Base-by-base conservation (phyloP, 352 stramenopile genomes). In the Thraustochytrium striatum region DNA sequence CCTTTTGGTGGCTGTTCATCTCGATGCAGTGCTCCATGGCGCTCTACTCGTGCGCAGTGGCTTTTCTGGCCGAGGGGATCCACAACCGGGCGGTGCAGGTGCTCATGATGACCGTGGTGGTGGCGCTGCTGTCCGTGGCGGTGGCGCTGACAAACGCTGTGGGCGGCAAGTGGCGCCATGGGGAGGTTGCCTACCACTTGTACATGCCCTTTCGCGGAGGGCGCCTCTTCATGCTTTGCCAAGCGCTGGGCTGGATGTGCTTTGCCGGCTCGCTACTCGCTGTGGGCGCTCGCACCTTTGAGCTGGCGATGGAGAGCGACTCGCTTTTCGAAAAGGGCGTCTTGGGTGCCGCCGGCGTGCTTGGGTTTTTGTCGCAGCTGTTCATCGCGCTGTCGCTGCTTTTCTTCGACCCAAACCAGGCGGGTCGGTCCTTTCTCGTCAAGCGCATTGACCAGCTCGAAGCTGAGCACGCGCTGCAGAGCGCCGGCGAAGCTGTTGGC, bases 1-100 rank as follows among this genome's bases (percentile, higher is more conserved):
- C 25, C 13, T 75, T 75, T 30, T 75, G 65, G 65, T 75, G 65
- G 65, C n/a, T 75, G 19, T 75, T 62, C 52, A 75, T 75, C 35
- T 30, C 30, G 19, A 11, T 75, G 25, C 65, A 75, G 50, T 75
- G 11, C 30, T 75, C 65, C 65, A 75, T 75, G 65, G 39, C 65
- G 13, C 61, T 75, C 43, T 75, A 75, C 35, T 30, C 65, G 8
- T 75, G 65, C 50, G 65, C 43, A 5, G 50, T 75, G 16, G 65
- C 65, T 16, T 75, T 75, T 61, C 47, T 75, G 8, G 43, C 65
- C 21, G 65, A 75, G 65, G 44, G 30, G 41, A 75, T 75, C 25
- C 32, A 39, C 16, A 28, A 75, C 25, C 33, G 52, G 8, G 30
- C 44, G 3, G 65, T 75, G n/a, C 44, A 75, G 16, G 65, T 39